Conservation (phyloP, 805 yeast genomes). For the Saturnispora diversa region DNA sequence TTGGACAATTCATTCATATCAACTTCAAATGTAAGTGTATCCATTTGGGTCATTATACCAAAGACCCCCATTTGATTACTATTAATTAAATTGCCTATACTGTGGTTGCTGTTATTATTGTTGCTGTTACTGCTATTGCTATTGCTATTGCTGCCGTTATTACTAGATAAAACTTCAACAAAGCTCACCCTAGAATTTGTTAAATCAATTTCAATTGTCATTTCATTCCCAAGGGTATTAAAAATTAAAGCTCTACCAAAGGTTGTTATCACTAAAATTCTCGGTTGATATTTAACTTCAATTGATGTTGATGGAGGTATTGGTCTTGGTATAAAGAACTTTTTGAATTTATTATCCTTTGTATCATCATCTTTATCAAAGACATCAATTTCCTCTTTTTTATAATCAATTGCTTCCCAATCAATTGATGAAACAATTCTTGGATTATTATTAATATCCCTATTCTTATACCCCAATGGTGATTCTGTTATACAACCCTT, state of each 20-base stretch:
- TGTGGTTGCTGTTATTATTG: no score
- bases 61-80: conserved; percentile 40
- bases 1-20: conserved; percentile 40
- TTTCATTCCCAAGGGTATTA: conserved; percentile 35
- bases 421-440: conserved; percentile 15
- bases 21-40: conserved; percentile 51
- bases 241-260: conserved; percentile 58
- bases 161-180: conserved; percentile 49
- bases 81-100: no score
- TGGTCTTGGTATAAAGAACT: conserved; percentile 22
- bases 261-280: conserved; percentile 51
- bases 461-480: conserved; percentile 43
- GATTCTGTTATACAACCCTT: conserved; percentile 52
- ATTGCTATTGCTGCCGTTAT: no score
- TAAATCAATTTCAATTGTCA: conserved; percentile 48
- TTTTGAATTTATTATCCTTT: conserved; percentile 23
- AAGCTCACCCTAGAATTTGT: conserved; percentile 45
- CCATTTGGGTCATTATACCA: conserved; percentile 48
- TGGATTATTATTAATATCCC: conserved; percentile 23
- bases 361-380: conserved; percentile 18
- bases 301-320: not conserved
- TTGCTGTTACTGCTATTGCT: conserved; percentile 14
- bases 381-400: conserved; percentile 15
- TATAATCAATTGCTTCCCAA: conserved; percentile 26
- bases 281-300: conserved; percentile 29